These are phyloP conservation scores for Trichosporon coremiiforme DNA, from an alignment of 1,284 basidiomycete species.

Conservation along the genomic window DNA sequence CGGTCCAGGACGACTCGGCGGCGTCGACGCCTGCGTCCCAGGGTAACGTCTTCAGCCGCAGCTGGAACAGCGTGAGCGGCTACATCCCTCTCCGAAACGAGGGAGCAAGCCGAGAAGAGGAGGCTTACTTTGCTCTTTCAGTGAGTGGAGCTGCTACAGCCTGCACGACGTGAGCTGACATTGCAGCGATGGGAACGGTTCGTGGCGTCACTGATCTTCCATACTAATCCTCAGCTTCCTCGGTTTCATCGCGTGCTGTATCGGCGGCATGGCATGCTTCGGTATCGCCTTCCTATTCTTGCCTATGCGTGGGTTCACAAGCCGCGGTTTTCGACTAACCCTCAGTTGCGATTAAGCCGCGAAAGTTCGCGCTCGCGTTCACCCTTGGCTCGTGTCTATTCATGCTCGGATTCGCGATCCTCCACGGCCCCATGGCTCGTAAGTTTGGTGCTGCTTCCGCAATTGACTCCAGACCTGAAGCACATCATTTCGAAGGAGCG, in stretches of 20 bases:
- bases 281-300: slow-evolving; percentile 90
- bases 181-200: slow-evolving; percentile 52
- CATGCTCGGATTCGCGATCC: slow-evolving; percentile 61
- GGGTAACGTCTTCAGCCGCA: slow-evolving; percentile 60
- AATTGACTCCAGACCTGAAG: slow-evolving; percentile 66
- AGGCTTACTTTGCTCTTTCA: slow-evolving; percentile 93
- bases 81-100: slow-evolving; percentile 86
- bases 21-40: slow-evolving; percentile 56
- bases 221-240: slow-evolving; percentile 64
- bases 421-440: slow-evolving; percentile 56
- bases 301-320: slow-evolving; percentile 64
- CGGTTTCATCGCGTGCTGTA: slow-evolving; percentile 87
- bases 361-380: slow-evolving; percentile 87
- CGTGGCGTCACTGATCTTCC: slow-evolving; percentile 15
- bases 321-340: not conserved
- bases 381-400: slow-evolving; percentile 59
- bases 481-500: slow-evolving; percentile 83
- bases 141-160: slow-evolving; percentile 56
- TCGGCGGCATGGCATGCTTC: slow-evolving; percentile 92
- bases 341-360: slow-evolving; percentile 71
- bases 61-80: slow-evolving; percentile 63
- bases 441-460: slow-evolving; percentile 16
- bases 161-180: not conserved
- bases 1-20: slow-evolving; percentile 71
- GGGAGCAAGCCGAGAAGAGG: slow-evolving; percentile 88